Base-by-base conservation (phyloP, 345 rosid species). In the Atalantia buxifolia region DNA sequence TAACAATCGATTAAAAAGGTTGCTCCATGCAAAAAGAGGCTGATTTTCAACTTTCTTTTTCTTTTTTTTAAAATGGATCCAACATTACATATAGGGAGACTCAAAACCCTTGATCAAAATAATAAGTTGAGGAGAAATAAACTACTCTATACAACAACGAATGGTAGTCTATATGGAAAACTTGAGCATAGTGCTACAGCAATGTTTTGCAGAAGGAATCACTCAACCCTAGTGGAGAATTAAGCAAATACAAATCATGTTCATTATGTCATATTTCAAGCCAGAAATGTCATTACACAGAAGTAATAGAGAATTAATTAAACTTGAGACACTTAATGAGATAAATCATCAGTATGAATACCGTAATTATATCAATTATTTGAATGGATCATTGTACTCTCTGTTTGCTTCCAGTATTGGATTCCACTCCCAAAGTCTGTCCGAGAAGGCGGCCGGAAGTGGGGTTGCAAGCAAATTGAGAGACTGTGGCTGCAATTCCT, bases 341-440 rank as follows among this genome's bases (percentile, higher is more conserved):
- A 53, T 53, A 53, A 53, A 53, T 18, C 0, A 53, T 53, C 22
- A 53, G 50, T 12, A 53, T 18, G 57, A 19, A 4, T 4, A 18
- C 48, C 66, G 25, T 73, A 25, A 22, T 16, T 14, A 61, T 48
- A 83, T 87, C 63, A 30, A 48, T 89, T 86, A 91, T 93, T 94
- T 92, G 85, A 94, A 94, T 42, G 90, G 87, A 73, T 82, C 84
- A 76, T 76, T 85, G 86, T 74, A 85, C 59, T 90, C 91, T 81
- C 83, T 84, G 84, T 64, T 84, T 28, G 85, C 87, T 31, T 94
- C 95, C 7, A 90, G 89, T 67, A 87, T 73, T 30, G 91, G 94
- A 80, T 87, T 94, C 98, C 98, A 94, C 40, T 94, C 97, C 98
- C 97, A 92, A 77, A 91, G 63, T 71, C 89, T 71, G 84, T 91